Evolutionary conservation across 139 green algal species (phyloP).

Genomic region (Micractinium conductrix): DNA sequence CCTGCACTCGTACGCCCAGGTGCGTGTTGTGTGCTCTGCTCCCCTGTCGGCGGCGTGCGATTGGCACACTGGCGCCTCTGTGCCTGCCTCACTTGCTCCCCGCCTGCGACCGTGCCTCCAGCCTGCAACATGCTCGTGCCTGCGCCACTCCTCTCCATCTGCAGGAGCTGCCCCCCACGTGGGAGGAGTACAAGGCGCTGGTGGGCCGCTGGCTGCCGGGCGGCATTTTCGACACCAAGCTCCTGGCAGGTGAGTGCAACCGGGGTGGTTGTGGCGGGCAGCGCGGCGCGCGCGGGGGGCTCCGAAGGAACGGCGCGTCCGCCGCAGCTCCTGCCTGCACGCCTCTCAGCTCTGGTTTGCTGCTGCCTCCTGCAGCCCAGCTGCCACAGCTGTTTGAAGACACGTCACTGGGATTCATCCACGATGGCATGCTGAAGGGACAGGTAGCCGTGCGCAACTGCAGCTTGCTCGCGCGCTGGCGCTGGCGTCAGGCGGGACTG

Average conservation of each 20-base stretch:
- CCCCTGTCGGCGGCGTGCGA: no score
- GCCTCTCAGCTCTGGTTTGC: neutral
- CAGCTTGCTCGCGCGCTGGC: no score
- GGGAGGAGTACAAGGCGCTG: slow-evolving; percentile 65
- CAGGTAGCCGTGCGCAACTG: no score
- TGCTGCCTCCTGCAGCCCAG: neutral
- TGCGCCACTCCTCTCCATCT: no score
- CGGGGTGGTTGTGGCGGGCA: neutral
- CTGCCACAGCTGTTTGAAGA: slow-evolving; percentile 29
- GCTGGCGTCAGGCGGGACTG: no score
- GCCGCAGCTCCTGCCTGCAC: no score
- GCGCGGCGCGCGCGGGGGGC: no score
- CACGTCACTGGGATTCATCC: slow-evolving; percentile 39
- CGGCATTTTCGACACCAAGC: slow-evolving; percentile 79
- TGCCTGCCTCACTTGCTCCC: neutral
- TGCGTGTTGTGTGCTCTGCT: neutral
- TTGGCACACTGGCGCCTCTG: neutral
- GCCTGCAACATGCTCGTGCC: no score
- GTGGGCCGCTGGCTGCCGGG: slow-evolving; percentile 68
- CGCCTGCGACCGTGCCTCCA: neutral
- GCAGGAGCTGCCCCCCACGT: slow-evolving; percentile 58
- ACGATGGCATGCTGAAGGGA: slow-evolving; percentile 38
- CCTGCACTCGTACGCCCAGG: slow-evolving; percentile 60
- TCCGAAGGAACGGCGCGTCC: no score
- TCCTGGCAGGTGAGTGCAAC: slow-evolving; percentile 40